A percentile compares a stretch with the other conserved stretches of the same genome.
phyloP scores from a whole-genome alignment of 352 stramenopile species.

The Globisporangium middletonii region DNA sequence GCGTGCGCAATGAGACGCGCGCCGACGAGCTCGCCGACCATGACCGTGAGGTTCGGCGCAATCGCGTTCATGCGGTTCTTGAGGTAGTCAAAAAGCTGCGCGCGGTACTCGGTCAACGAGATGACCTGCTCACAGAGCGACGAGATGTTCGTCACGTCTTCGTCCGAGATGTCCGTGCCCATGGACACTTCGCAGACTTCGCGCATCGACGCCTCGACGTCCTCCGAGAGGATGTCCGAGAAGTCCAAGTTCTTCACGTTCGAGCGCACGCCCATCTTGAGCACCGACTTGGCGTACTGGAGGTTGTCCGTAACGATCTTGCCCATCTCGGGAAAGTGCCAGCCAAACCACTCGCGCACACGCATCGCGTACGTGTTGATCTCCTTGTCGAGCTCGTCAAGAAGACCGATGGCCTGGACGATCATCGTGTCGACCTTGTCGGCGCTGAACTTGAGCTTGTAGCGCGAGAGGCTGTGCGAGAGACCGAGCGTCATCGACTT shows the following conservation, averaged over 20 bases:
- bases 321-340: slow-evolving; percentile 96
- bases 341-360: slow-evolving; percentile 99
- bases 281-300: slow-evolving; percentile 97
- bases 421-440: slow-evolving; percentile 99
- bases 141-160: slow-evolving; percentile 97
- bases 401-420: slow-evolving; percentile 98
- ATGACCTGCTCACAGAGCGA: slow-evolving; percentile 90
- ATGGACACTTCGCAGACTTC: slow-evolving; percentile 98
- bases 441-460: slow-evolving; percentile 99
- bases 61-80: slow-evolving; percentile 99
- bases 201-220: slow-evolving; percentile 94
- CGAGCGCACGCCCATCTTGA: slow-evolving; percentile 92
- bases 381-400: slow-evolving; percentile 99
- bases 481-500: slow-evolving; percentile 98
- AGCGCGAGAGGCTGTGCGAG: slow-evolving; percentile 97
- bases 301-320: slow-evolving; percentile 99
- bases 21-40: slow-evolving; percentile 98
- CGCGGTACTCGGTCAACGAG: slow-evolving; percentile 85
- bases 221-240: slow-evolving; percentile 82
- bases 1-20: slow-evolving; percentile 98
- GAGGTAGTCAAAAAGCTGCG: slow-evolving; percentile 99
- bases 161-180: slow-evolving; percentile 99
- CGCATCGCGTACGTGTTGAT: slow-evolving; percentile 99
- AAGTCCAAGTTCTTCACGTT: slow-evolving; percentile 94
- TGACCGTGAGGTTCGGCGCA: slow-evolving; percentile 98